Evolutionary conservation across 2,329 filamentous ascomycete genomes (phyloP), one percentile per base, ranked within the genome.

Genomic region (Exophiala mesophila): DNA sequence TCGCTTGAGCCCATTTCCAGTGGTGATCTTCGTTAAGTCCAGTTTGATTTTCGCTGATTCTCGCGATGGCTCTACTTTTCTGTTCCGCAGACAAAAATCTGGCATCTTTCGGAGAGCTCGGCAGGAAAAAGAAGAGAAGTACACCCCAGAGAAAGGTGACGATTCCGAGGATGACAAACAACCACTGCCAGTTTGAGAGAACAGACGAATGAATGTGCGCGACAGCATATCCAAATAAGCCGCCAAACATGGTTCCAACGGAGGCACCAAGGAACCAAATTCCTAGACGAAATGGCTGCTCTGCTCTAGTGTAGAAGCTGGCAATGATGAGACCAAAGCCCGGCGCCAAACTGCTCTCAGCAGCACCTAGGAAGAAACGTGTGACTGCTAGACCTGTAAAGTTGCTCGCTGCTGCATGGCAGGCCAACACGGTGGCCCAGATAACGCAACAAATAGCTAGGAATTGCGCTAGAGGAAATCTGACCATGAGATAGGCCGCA

Each of bases 321-420:
- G 63, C 59, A 2, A 72, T 64, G 21, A 73, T 69, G 59, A 74
- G 65, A 66, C 73, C 72, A 44, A 73, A 73, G 10, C 67, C 66
- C 0, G 71, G 69, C 0, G 69, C n/a, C 6, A 74, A 69, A 0
- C 66, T 64, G 0, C 69, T 66, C 51, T 74, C 71, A 15, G 73
- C 70, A 1, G 64, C 47, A 18, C 62, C 61, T 1, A 72, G 59
- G 28, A 70, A 61, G 41, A 71, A 65, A 1, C 70, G 57, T 4
- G 62, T 55, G 1, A 63, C 59, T 1, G 70, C 51, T 1, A 73
- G 58, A 1, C 67, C 66, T 1, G 53, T 58, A 37, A 63, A 72
- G 23, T 63, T 65, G 6, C 67, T 56, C 0, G 61, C 59, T 3
- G 66, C 57, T 7, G 58, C 59, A 19, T 60, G 63, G 29, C 52